Base-by-base conservation (phyloP, 352 stramenopile species). In the Pilasporangium apinafurcum region DNA sequence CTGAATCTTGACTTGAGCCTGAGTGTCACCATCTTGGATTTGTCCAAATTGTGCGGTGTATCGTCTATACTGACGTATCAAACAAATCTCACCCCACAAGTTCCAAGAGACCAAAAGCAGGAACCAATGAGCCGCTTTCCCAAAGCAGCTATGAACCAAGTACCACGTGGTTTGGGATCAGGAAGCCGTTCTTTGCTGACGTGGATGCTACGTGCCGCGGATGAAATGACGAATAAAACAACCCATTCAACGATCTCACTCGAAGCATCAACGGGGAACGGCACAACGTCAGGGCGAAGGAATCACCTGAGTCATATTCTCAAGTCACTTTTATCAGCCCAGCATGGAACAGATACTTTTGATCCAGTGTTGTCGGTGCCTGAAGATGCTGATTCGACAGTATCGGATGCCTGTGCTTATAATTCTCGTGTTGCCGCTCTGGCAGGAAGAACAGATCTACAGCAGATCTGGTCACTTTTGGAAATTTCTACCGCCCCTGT, bases 381-480 rank as follows among this genome's bases (percentile, higher is more conserved):
- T 16, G 33, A 37, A 8, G 26, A 41, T 4, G 24, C 30, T 6
- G 30, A 28, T 27, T 35, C n/a, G 27, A 53, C 18, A 28, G 45
- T 79, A 3, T 72, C 62, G 0, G 49, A 72, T 10, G 75, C 64
- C 4, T 90, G 77, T 38, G 71, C 66, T 4, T 60, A 82, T 53
- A 89, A 90, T 53, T 56, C 77, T 8, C 61, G 40, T 8, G 65
- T 81, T 27, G 71, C 77, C 1, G 44, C 56, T 4, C 47, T 87
- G 7, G 70, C 74, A 24, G 78, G 79, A 5, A 60, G 81, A 2
- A 62, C 59, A 0, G 82, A 94, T 44, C 62, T 92, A n/a, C 59
- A 83, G 17, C 73, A 91, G 43, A 74, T 92, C 40, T 94, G 82
- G 82, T 85, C 76, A 13, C 37, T 94, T 4, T 44, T 94, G 4